These are phyloP conservation scores for Colletotrichum acutatum DNA, from an alignment of 2,329 filamentous ascomycete species.

Conservation along the genomic window DNA sequence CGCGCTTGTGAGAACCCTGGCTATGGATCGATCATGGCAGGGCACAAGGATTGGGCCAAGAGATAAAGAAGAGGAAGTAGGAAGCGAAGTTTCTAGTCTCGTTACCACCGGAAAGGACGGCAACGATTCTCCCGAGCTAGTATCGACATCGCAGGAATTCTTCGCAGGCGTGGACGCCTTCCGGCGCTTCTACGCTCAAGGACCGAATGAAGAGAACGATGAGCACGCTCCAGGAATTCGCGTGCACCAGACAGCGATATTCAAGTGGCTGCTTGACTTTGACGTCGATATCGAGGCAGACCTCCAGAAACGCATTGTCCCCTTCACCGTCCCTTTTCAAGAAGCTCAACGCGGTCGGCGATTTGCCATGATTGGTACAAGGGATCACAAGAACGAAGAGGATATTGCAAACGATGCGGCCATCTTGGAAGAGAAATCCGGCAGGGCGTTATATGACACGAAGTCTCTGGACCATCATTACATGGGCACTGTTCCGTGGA, in stretches of 20 bases:
- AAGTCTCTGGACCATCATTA: background rate
- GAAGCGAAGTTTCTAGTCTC: no score
- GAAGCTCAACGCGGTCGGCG: slow-evolving; percentile 21
- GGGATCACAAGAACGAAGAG: background rate
- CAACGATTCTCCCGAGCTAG: background rate
- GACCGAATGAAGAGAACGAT: slow-evolving; percentile 6
- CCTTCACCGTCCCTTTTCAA: slow-evolving; percentile 16
- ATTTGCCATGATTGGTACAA: slow-evolving; percentile 8
- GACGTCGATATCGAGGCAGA: slow-evolving; percentile 3
- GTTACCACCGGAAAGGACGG: background rate
- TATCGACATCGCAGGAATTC: background rate
- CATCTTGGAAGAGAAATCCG: background rate
- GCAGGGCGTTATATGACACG: background rate
- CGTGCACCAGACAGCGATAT: slow-evolving; percentile 13
- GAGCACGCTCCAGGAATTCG: background rate
- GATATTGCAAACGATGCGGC: background rate
- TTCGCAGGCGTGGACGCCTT: slow-evolving; percentile 5
- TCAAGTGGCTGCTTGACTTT: slow-evolving; percentile 22
- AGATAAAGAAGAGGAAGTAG: background rate
- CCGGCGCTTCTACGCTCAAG: slow-evolving; percentile 6
- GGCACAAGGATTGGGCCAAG: background rate
- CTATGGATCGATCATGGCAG: slow-evolving; percentile 10
- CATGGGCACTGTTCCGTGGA: slow-evolving; percentile 13
- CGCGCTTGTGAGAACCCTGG: slow-evolving; percentile 12
- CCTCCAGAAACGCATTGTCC: slow-evolving; percentile 10